These are phyloP conservation scores for Fusarium secorum DNA, from an alignment of 2,329 filamentous ascomycete genomes.

Conservation along the genomic window DNA sequence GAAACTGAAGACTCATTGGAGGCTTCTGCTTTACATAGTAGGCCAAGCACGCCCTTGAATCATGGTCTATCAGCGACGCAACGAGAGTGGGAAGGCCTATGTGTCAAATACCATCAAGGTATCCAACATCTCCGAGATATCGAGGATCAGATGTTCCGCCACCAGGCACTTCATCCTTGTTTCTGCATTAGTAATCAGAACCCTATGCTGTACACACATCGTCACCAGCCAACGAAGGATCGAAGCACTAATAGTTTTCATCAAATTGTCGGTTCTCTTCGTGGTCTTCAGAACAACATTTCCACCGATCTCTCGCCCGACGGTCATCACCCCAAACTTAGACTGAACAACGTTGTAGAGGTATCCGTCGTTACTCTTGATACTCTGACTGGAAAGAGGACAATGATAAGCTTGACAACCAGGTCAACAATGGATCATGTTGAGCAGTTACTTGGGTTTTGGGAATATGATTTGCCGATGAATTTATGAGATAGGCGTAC, in stretches of 20 bases:
- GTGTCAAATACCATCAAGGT: not conserved
- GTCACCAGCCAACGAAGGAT: fast-evolving
- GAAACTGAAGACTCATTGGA: not conserved
- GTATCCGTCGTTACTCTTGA: not conserved
- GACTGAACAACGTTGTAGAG: not conserved
- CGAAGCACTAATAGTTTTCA: not conserved
- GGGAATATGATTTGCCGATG: not conserved
- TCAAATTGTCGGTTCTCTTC: too few relatives aligned
- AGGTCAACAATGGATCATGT: not conserved
- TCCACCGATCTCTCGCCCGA: fast-evolving
- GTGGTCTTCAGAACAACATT: not conserved
- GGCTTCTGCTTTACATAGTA: not conserved
- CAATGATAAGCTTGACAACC: not conserved
- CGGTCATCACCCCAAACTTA: not conserved
- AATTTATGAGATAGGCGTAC: fast-evolving
- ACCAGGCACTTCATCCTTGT: not conserved
- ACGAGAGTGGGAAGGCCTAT: not conserved
- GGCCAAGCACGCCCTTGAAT: not conserved
- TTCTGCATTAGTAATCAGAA: not conserved
- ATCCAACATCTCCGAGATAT: not conserved
- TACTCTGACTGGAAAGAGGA: not conserved
- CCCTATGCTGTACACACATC: fast-evolving
- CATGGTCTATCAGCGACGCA: too few relatives aligned
- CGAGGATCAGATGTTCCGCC: not conserved
- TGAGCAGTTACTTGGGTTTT: not conserved